Evolutionary conservation across 1,284 basidiomycete genomes (phyloP).

Genomic region (Trichosporon sp.): DNA sequence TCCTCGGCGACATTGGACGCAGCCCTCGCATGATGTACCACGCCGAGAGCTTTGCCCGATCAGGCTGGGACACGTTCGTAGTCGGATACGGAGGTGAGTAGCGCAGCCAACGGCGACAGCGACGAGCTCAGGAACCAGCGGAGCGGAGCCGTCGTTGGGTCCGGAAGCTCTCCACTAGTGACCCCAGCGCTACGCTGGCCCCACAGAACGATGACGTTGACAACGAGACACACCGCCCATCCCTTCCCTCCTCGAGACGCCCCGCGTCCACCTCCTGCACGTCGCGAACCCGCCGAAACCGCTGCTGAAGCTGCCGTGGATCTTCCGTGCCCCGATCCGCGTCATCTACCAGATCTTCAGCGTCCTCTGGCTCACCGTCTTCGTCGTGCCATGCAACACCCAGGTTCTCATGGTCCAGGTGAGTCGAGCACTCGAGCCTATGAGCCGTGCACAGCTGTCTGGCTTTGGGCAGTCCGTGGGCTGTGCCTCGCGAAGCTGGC

Average conservation of each 20-base stretch:
- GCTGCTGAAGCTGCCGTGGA: slow-evolving; percentile 67
- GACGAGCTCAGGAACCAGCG: not conserved
- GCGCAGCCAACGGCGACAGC: not conserved
- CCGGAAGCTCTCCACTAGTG: slow-evolving; percentile 11
- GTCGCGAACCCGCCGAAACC: slow-evolving; percentile 67
- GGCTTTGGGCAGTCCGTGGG: not conserved
- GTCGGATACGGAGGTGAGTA: slow-evolving; percentile 80
- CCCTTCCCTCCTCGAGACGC: slow-evolving; percentile 66
- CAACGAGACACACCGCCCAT: slow-evolving; percentile 72
- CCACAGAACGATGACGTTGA: not conserved
- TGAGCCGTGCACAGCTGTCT: not conserved
- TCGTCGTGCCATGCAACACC: slow-evolving; percentile 68
- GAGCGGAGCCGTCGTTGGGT: not conserved
- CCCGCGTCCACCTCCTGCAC: slow-evolving; percentile 68
- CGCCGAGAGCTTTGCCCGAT: slow-evolving; percentile 82
- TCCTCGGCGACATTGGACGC: slow-evolving; percentile 92
- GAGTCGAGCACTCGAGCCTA: slow-evolving; percentile 39
- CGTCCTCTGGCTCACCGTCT: slow-evolving; percentile 64
- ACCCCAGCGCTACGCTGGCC: not conserved
- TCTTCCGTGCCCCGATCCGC: slow-evolving; percentile 78
- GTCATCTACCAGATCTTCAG: slow-evolving; percentile 69
- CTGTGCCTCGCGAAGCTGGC: not conserved
- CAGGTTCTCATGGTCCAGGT: slow-evolving; percentile 91
- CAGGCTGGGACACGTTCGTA: slow-evolving; percentile 76
- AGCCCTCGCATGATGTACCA: slow-evolving; percentile 99